These are phyloP conservation scores for Dictyostelium purpureum DNA, from an alignment of 78 protist genomes.

Conservation along the genomic window DNA sequence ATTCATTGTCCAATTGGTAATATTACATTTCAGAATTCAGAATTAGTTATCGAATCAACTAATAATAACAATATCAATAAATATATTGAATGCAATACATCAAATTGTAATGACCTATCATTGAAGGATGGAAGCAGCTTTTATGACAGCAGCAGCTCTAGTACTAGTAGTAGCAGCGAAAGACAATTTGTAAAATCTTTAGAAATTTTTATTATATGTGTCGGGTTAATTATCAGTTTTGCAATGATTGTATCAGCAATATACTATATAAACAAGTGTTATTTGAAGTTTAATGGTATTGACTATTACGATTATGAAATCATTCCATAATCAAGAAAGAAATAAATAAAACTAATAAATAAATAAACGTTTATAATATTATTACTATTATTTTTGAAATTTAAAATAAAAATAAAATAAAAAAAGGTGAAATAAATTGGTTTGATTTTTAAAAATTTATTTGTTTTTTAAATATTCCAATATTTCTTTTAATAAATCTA, in stretches of 20 bases:
- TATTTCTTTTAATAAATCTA: no score
- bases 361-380: no score
- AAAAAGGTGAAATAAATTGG: no score
- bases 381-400: no score
- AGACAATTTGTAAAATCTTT: background rate
- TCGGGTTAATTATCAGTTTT: slow-evolving; percentile 1
- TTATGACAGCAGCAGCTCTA: background rate
- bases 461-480: background rate
- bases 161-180: background rate
- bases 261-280: background rate
- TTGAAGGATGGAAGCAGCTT: background rate
- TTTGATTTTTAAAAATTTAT: no score
- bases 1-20: background rate
- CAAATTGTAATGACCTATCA: background rate
- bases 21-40: background rate
- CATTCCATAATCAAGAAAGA: no score
- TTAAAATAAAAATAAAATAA: no score
- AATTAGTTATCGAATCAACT: slow-evolving; percentile 16
- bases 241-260: slow-evolving; percentile 5
- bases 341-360: no score
- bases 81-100: background rate
- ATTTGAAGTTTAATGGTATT: background rate
- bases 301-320: no score
- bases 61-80: background rate
- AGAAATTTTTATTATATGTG: background rate